Base-by-base conservation (phyloP, 331 rosid genomes). In the Erythrophleum ivorense region DNA sequence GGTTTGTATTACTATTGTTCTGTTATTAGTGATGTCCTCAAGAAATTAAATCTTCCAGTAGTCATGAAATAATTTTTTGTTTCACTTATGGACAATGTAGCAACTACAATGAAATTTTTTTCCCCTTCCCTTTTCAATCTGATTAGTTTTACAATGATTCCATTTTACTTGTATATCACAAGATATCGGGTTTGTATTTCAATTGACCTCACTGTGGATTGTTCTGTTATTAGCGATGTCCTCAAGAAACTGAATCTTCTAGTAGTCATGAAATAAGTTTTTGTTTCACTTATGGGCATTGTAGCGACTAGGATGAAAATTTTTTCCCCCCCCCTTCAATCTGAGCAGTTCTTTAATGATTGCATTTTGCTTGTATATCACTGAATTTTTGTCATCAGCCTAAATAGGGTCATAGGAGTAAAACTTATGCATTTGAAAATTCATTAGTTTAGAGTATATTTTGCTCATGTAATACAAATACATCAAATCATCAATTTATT, bases 161-260 rank as follows among this genome's bases (percentile, higher is more conserved):
- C 40, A 36, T 36, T 36, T 36, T 36, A 2, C 5, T 36, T 36
- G 40, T 36, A 36, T 36, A 36, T 36, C 29, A 24, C 29, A 24
- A 24, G 29, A 24, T 93, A 82, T 71, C 87, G 91, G 98, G 99
- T 85, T 29, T 78, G 84, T 58, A 55, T 79, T 24, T 34, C 73
- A 24, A 24, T 24, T 24, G 29, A 24, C 29, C 29, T 24, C 29
- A 29, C 71, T 50, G 29, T 24, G 1, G 48, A 18, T 75, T 40
- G 80, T 58, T 68, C 62, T 83, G 57, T 74, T 31, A 33, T 31
- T 54, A 11, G 40, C 53, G 48, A 3, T 82, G 24, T 76, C 15
- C 14, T 67, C n/a, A 15, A 79, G 81, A 60, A 57, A 58, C 68
- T 33, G 19, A 29, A 72, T 69, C 63, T 59, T 40, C 55, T 7